phyloP scores from a whole-genome alignment of 768 basidiomycete species.

The Boletus eberwhitei region DNA sequence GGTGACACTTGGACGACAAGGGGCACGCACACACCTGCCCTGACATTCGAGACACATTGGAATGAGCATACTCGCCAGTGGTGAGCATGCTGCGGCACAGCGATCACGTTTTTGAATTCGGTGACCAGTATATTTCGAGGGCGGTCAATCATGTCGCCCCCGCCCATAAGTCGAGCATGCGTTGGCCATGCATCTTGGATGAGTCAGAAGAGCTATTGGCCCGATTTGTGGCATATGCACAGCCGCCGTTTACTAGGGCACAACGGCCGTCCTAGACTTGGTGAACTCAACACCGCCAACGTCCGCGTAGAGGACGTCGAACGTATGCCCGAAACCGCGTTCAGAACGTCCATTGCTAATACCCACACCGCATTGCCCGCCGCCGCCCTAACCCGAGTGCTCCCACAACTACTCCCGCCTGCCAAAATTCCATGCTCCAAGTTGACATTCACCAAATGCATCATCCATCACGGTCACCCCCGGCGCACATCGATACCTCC shows the following conservation, averaged over 20 bases:
- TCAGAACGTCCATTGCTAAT: background rate
- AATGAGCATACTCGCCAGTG: too few species aligned
- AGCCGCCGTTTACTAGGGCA: constrained; percentile 5
- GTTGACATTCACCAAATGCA: constrained; percentile 12
- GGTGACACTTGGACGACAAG: too few species aligned
- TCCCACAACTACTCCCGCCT: background rate
- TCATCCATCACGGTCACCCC: constrained; percentile 15
- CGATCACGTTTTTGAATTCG: too few species aligned
- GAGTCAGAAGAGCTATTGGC: background rate
- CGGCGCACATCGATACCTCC: constrained; percentile 10
- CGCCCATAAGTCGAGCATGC: background rate
- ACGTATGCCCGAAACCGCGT: constrained; percentile 7
- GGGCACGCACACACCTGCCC: too few species aligned
- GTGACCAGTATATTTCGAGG: too few species aligned
- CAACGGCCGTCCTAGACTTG: background rate
- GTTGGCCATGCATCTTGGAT: background rate
- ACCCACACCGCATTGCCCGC: constrained; percentile 1
- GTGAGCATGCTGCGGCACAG: background rate
- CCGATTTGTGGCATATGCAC: background rate
- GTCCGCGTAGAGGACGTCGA: background rate
- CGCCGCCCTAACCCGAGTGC: background rate
- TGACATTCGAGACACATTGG: too few species aligned
- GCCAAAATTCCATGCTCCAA: background rate
- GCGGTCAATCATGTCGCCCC: too few species aligned
- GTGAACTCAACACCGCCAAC: background rate